Evolutionary conservation across 352 stramenopile genomes (phyloP).

Genomic region (Globisporangium yorkense): DNA sequence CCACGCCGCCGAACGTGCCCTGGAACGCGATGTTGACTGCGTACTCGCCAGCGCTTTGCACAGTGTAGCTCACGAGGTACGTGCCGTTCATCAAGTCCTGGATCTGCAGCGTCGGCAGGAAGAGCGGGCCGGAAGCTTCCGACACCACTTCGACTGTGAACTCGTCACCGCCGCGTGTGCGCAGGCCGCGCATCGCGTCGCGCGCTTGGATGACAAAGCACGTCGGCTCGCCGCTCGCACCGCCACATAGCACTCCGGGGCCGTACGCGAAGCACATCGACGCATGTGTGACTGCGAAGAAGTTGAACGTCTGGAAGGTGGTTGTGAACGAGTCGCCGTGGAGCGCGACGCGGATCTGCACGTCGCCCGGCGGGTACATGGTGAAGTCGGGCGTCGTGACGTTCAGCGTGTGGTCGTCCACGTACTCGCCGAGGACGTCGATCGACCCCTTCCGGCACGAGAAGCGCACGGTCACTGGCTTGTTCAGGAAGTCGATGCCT

Average conservation of each 20-base stretch:
- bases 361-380: slow-evolving; percentile 75
- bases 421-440: slow-evolving; percentile 85
- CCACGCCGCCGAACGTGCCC: slow-evolving; percentile 89
- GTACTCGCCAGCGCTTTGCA: slow-evolving; percentile 80
- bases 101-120: slow-evolving; percentile 47
- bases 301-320: slow-evolving; percentile 89
- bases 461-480: slow-evolving; percentile 84
- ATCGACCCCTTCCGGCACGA: slow-evolving; percentile 87
- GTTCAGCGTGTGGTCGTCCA: slow-evolving; percentile 86
- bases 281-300: slow-evolving; percentile 91
- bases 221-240: slow-evolving; percentile 62
- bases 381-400: slow-evolving; percentile 91
- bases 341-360: slow-evolving; percentile 88
- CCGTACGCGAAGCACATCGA: slow-evolving; percentile 91
- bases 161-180: slow-evolving; percentile 91
- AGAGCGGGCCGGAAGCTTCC: slow-evolving; percentile 44
- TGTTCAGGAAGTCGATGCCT: slow-evolving; percentile 91
- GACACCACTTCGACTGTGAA: slow-evolving; percentile 76
- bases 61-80: slow-evolving; percentile 91
- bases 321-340: slow-evolving; percentile 94
- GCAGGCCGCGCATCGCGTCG: slow-evolving; percentile 71
- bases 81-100: slow-evolving; percentile 91
- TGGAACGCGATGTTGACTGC: slow-evolving; percentile 86
- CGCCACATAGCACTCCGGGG: slow-evolving; percentile 86
- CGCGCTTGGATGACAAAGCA: slow-evolving; percentile 83